A percentile compares a stretch with the other conserved stretches of the same genome.
Evolutionary conservation across 2,329 filamentous ascomycete species (phyloP).

Genomic region (Phialocephala subalpina): DNA sequence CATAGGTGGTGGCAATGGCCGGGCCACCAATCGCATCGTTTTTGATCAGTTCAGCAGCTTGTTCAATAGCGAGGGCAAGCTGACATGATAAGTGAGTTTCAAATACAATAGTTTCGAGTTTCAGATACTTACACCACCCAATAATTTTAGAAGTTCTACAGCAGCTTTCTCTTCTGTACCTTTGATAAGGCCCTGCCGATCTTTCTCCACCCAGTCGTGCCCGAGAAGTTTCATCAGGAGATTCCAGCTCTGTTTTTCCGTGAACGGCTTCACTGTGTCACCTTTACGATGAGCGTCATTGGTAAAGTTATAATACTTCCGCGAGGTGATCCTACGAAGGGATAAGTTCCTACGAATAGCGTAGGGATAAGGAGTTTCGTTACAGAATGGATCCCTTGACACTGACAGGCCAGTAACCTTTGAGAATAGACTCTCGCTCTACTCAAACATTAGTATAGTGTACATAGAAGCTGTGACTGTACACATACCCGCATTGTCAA

Average conservation of each 20-base stretch:
- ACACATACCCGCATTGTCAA: constrained; percentile 33
- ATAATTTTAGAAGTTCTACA: constrained; percentile 20
- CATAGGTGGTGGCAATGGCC: constrained; percentile 24
- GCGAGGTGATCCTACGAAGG: constrained; percentile 32
- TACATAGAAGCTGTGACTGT: too few species aligned
- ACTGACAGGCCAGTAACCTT: constrained; percentile 38
- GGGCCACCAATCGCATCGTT: constrained; percentile 22
- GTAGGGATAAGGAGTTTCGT: constrained; percentile 8
- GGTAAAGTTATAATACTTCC: constrained; percentile 40
- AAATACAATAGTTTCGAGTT: not conserved
- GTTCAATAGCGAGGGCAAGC: constrained; percentile 31
- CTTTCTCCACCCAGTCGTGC: constrained; percentile 29
- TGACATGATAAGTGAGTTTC: not conserved
- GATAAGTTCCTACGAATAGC: not conserved
- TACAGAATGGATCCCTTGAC: constrained; percentile 34
- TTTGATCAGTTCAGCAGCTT: constrained; percentile 28
- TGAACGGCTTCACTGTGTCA: constrained; percentile 36
- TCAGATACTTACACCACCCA: constrained; percentile 21
- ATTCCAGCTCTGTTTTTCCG: constrained; percentile 30
- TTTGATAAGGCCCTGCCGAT: constrained; percentile 25
- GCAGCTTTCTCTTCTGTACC: constrained; percentile 28
- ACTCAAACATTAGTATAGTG: not conserved
- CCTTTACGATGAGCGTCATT: constrained; percentile 33
- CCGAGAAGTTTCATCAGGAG: constrained; percentile 34
- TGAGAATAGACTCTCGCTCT: constrained; percentile 34